Evolutionary conservation across 2,329 filamentous ascomycete genomes (phyloP).

Genomic region (Colletotrichum melonis): DNA sequence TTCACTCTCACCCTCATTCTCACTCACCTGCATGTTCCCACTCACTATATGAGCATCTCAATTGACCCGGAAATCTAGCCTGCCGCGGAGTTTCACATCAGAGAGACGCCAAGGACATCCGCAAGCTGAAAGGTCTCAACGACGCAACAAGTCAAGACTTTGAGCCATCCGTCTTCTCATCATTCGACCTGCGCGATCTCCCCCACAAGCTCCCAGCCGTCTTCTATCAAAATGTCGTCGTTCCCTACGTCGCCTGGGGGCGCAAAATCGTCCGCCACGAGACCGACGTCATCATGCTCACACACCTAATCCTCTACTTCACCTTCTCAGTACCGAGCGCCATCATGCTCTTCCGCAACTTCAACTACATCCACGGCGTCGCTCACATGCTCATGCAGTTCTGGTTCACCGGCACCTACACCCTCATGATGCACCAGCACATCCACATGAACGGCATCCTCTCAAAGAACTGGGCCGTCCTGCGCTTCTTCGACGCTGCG

Average conservation of each 20-base stretch:
- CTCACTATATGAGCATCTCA: neutral
- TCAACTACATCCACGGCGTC: conserved; percentile 75
- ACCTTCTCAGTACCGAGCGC: conserved; percentile 77
- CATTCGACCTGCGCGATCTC: conserved; percentile 51
- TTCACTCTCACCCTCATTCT: neutral
- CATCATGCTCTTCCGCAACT: conserved; percentile 71
- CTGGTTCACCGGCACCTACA: conserved; percentile 79
- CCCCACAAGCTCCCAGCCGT: conserved; percentile 45
- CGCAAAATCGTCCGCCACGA: conserved; percentile 69
- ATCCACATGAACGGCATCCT: conserved; percentile 82
- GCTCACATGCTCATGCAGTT: conserved; percentile 74
- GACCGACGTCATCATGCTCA: conserved; percentile 83
- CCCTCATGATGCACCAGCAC: conserved; percentile 86
- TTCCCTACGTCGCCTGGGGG: conserved; percentile 70
- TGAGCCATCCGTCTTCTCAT: conserved; percentile 59
- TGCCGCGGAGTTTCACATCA: conserved; percentile 3
- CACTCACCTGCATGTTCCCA: neutral
- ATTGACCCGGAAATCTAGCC: neutral
- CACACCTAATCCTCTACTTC: conserved; percentile 79
- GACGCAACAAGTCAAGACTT: conserved; percentile 53
- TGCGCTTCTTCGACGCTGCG: conserved; percentile 66
- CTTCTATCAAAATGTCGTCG: conserved; percentile 36
- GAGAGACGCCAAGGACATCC: conserved; percentile 39
- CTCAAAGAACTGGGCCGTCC: conserved; percentile 53
- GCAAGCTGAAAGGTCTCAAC: conserved; percentile 53